phyloP scores from a whole-genome alignment of 306 rosid species.

The Hippophae rhamnoides region DNA sequence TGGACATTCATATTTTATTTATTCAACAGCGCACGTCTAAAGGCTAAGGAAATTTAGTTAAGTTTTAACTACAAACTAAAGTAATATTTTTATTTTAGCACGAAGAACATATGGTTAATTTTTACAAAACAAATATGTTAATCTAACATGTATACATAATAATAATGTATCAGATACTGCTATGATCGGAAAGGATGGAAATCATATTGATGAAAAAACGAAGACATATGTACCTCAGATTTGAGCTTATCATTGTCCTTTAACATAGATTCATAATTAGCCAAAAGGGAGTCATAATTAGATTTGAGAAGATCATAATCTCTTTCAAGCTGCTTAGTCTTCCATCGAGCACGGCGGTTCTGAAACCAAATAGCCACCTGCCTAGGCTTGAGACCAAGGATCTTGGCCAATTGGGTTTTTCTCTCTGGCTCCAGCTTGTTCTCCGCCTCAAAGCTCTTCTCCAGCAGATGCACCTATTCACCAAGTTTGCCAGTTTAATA shows the following conservation, averaged over 20 bases:
- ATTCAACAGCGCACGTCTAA: too few relatives aligned
- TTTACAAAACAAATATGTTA: too few relatives aligned
- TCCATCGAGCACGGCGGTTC: constrained; percentile 98
- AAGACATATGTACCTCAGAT: constrained; percentile 50
- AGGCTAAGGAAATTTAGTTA: too few relatives aligned
- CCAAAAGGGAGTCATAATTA: constrained; percentile 65
- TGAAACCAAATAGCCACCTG: constrained; percentile 99
- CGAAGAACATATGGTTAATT: too few relatives aligned
- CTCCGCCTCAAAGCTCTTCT: constrained; percentile 90
- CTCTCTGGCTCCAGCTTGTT: constrained; percentile 97
- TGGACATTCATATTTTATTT: too few relatives aligned
- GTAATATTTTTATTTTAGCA: too few relatives aligned
- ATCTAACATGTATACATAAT: too few relatives aligned
- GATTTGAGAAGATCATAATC: constrained; percentile 86
- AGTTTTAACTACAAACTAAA: too few relatives aligned
- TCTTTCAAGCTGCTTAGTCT: constrained; percentile 96
- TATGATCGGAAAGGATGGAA: too few relatives aligned
- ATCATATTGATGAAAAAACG: background rate
- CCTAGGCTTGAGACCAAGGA: constrained; percentile 87
- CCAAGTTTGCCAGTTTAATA: too few relatives aligned
- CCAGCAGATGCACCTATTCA: constrained; percentile 70
- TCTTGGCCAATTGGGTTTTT: constrained; percentile 82
- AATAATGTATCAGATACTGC: too few relatives aligned
- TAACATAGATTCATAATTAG: constrained; percentile 48
- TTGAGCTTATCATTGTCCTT: constrained; percentile 87